Evolutionary conservation across 805 yeast genomes (phyloP).

Genomic region (Nakazawaea molendinolei): DNA sequence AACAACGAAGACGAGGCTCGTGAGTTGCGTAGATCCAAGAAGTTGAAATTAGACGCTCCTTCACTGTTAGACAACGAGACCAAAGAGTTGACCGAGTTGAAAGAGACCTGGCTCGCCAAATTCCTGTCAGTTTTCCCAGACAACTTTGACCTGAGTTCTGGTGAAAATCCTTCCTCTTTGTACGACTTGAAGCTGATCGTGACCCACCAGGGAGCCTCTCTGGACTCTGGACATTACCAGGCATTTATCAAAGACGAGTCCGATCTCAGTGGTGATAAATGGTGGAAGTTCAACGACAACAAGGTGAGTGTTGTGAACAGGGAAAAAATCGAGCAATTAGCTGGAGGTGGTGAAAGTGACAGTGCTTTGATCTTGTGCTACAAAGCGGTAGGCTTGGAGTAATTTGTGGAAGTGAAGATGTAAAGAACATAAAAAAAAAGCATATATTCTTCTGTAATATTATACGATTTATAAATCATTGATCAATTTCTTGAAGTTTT

Average conservation of each 20-base stretch:
- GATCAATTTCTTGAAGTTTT: constrained; percentile 57
- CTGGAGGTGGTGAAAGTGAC: constrained; percentile 98
- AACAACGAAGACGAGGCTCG: constrained; percentile 65
- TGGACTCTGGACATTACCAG: constrained; percentile 97
- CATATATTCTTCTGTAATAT: background rate
- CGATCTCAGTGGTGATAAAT: constrained; percentile 59
- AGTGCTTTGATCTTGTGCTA: constrained; percentile 86
- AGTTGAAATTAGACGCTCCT: constrained; percentile 17
- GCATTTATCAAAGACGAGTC: constrained; percentile 70
- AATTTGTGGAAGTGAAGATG: background rate
- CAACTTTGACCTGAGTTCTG: constrained; percentile 41
- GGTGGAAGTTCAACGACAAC: constrained; percentile 97
- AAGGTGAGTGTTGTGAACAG: constrained; percentile 71
- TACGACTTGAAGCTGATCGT: constrained; percentile 79
- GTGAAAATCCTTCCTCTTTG: constrained; percentile 82
- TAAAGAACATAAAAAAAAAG: background rate
- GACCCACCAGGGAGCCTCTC: constrained; percentile 92
- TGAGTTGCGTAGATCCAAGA: constrained; percentile 59
- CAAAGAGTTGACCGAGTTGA: constrained; percentile 39
- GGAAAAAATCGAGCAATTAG: constrained; percentile 75
- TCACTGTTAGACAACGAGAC: constrained; percentile 52
- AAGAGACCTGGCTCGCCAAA: constrained; percentile 41
- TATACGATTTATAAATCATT: constrained; percentile 30
- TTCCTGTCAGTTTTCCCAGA: constrained; percentile 39
- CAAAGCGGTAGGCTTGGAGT: constrained; percentile 66